phyloP scores from a whole-genome alignment of 768 basidiomycete genomes.

The Russula virescens region DNA sequence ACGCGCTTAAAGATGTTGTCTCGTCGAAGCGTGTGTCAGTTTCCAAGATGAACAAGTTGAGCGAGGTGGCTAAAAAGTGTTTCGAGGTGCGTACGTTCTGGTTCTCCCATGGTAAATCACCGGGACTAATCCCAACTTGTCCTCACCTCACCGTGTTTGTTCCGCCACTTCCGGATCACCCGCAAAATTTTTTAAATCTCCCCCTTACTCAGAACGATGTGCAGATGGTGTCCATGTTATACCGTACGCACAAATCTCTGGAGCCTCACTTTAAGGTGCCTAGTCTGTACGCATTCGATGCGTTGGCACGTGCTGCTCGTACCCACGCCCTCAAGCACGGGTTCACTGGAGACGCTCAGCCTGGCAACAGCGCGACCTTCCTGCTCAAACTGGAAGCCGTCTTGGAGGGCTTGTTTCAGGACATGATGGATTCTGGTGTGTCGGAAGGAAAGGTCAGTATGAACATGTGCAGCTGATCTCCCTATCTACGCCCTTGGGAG shows the following conservation, averaged over 20 bases:
- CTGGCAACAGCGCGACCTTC: conserved; percentile 77
- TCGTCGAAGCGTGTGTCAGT: conserved; percentile 78
- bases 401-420: conserved; percentile 82
- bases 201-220: conserved; percentile 64
- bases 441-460: conserved; percentile 82
- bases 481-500: conserved; percentile 10
- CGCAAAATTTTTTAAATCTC: background rate
- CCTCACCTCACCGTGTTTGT: conserved; percentile 9
- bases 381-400: conserved; percentile 86
- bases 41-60: conserved; percentile 76
- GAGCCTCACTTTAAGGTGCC: conserved; percentile 64
- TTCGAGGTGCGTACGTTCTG: conserved; percentile 66
- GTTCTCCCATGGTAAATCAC: background rate
- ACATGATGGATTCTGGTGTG: conserved; percentile 63
- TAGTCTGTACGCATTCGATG: conserved; percentile 92
- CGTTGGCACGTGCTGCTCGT: conserved; percentile 80
- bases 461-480: conserved; percentile 15
- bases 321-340: conserved; percentile 60
- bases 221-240: conserved; percentile 81
- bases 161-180: background rate
- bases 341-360: conserved; percentile 49
- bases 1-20: conserved; percentile 74
- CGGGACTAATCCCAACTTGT: background rate
- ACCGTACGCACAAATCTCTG: conserved; percentile 82
- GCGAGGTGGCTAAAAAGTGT: conserved; percentile 67